Conservation (phyloP, 768 basidiomycete species). For the Holtermannia corniformis region DNA sequence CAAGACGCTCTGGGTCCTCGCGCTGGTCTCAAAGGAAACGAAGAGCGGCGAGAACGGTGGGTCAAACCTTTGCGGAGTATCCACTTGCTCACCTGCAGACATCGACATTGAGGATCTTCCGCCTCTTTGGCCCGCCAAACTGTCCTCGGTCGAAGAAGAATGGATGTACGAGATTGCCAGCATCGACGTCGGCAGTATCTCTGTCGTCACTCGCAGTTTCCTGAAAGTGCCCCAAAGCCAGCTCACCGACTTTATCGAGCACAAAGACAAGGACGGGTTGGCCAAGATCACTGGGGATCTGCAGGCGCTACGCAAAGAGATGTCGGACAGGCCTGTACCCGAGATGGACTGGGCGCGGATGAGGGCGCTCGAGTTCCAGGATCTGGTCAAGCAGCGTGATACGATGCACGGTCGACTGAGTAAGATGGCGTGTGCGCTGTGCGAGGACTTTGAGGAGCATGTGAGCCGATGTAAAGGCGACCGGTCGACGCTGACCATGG, state of each 20-base stretch:
- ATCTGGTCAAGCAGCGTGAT: slow-evolving; percentile 57
- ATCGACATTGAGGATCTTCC: slow-evolving; percentile 51
- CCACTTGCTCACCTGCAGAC: slow-evolving; percentile 45
- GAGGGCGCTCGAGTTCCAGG: slow-evolving; percentile 84
- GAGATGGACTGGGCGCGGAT: slow-evolving; percentile 82
- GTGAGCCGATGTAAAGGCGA: slow-evolving; percentile 46
- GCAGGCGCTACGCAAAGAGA: slow-evolving; percentile 49
- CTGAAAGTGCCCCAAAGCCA: slow-evolving; percentile 55
- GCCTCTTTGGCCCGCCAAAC: slow-evolving; percentile 64
- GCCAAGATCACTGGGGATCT: slow-evolving; percentile 44
- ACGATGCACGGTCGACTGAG: slow-evolving; percentile 46
- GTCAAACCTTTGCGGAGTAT: slow-evolving; percentile 2
- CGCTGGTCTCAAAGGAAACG: slow-evolving; percentile 56
- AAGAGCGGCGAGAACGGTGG: slow-evolving; percentile 53
- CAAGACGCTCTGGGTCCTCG: slow-evolving; percentile 57
- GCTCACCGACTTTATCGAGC: slow-evolving; percentile 45
- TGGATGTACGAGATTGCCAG: slow-evolving; percentile 54
- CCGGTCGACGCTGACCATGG: neutral
- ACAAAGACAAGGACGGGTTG: slow-evolving; percentile 56
- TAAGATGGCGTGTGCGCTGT: slow-evolving; percentile 49
- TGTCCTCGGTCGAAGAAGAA: slow-evolving; percentile 47
- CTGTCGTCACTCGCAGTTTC: slow-evolving; percentile 58
- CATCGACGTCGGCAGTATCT: slow-evolving; percentile 64
- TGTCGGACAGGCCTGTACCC: slow-evolving; percentile 43
- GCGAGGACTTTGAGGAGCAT: slow-evolving; percentile 62